phyloP scores from a whole-genome alignment of 495 filamentous ascomycete genomes.

The Amorphotheca resinae region DNA sequence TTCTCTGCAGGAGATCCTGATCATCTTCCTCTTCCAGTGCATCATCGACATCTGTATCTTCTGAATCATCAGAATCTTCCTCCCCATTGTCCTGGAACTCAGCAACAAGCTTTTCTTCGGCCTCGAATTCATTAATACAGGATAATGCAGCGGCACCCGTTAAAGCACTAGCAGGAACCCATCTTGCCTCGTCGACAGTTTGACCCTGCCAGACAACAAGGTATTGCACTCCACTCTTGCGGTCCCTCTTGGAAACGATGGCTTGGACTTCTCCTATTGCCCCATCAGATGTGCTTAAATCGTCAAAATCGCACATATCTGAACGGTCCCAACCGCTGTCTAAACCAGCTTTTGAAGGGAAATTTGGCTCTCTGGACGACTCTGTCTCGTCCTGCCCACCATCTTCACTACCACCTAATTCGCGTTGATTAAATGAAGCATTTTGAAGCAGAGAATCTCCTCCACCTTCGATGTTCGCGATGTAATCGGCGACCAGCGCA shows the following conservation, averaged over 20 bases:
- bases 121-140: conserved; percentile 31
- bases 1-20: conserved; percentile 17
- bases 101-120: conserved; percentile 17
- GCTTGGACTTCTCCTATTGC: conserved; percentile 21
- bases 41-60: conserved; percentile 16
- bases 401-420: conserved; percentile 35
- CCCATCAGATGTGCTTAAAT: conserved; percentile 31
- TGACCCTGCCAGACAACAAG: conserved; percentile 35
- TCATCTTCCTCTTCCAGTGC: conserved; percentile 15
- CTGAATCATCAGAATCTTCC: conserved; percentile 23
- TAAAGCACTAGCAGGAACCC: conserved; percentile 30
- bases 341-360: neutral
- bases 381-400: conserved; percentile 12
- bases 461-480: conserved; percentile 49
- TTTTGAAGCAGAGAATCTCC: conserved; percentile 11
- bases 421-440: conserved; percentile 23
- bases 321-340: conserved; percentile 27
- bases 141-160: conserved; percentile 18
- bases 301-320: conserved; percentile 32
- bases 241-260: conserved; percentile 30
- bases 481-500: conserved; percentile 59
- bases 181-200: conserved; percentile 34
- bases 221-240: conserved; percentile 35
- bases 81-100: conserved; percentile 19
- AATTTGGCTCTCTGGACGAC: conserved; percentile 15